Evolutionary conservation across 345 rosid species (phyloP).

Genomic region (Pistacia vera): DNA sequence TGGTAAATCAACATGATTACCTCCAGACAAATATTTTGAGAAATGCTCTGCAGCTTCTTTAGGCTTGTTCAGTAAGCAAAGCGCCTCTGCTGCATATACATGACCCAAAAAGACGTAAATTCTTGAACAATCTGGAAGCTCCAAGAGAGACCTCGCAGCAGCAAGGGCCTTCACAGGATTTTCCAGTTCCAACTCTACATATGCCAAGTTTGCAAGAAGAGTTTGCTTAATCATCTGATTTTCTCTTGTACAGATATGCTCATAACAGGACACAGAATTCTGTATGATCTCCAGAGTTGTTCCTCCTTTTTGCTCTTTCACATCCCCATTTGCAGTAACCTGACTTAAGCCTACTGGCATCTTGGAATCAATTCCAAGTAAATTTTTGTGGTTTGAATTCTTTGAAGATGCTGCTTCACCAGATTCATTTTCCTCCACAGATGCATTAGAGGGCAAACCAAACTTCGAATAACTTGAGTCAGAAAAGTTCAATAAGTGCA

Average conservation of each 20-base stretch:
- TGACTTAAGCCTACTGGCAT: conserved; percentile 47
- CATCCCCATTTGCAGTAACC: conserved; percentile 64
- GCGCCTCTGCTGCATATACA: conserved; percentile 93
- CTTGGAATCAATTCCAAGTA: conserved; percentile 42
- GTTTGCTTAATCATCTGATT: conserved; percentile 70
- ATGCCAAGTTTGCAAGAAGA: conserved; percentile 78
- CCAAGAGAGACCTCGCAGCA: conserved; percentile 69
- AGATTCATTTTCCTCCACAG: conserved; percentile 49
- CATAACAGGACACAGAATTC: conserved; percentile 59
- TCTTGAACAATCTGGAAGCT: conserved; percentile 67
- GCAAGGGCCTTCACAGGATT: conserved; percentile 79
- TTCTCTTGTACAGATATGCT: conserved; percentile 51
- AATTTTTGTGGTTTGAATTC: conserved; percentile 42
- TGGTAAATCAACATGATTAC: conserved; percentile 60
- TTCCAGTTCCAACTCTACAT: conserved; percentile 85
- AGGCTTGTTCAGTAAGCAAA: conserved; percentile 78
- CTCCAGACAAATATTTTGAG: conserved; percentile 63
- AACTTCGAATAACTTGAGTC: conserved; percentile 44
- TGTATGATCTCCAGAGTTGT: conserved; percentile 64
- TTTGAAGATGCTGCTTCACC: conserved; percentile 39
- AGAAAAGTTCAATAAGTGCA: conserved; percentile 61
- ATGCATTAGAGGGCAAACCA: conserved; percentile 37
- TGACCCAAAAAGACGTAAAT: conserved; percentile 77
- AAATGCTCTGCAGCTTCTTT: conserved; percentile 83
- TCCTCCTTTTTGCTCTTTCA: conserved; percentile 76